A percentile compares a stretch with the other conserved stretches of the same genome.
Conservation (phyloP, 1,284 basidiomycete genomes). For the Trametes polyzona region DNA sequence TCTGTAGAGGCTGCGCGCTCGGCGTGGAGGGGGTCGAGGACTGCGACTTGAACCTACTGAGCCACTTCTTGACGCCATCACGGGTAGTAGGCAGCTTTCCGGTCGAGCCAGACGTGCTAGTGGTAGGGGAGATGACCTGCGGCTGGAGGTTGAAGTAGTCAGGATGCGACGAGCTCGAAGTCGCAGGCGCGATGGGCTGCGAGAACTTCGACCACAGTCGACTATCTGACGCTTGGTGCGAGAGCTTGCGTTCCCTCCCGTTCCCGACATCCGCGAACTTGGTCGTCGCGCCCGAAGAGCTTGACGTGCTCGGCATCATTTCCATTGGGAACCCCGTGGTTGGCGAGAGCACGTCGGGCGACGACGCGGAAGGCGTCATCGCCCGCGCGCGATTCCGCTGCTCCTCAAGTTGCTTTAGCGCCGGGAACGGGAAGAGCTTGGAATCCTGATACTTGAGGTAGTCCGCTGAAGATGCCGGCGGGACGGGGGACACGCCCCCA, state of each 20-base stretch:
- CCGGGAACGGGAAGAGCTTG: constrained; percentile 90
- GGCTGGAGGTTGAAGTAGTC: constrained; percentile 50
- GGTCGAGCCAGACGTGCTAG: constrained; percentile 43
- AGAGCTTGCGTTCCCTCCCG: constrained; percentile 61
- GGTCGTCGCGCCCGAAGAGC: constrained; percentile 56
- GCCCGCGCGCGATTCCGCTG: constrained; percentile 62
- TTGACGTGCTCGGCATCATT: constrained; percentile 44
- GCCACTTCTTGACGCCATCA: constrained; percentile 78
- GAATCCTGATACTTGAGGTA: constrained; percentile 68
- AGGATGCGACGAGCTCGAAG: constrained; percentile 50
- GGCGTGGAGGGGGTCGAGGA: constrained; percentile 44
- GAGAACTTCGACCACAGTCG: constrained; percentile 59
- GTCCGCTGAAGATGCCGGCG: constrained; percentile 65
- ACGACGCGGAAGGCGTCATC: constrained; percentile 58
- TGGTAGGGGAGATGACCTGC: constrained; percentile 40
- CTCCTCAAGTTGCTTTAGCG: constrained; percentile 77
- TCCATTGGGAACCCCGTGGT: constrained; percentile 47
- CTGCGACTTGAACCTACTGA: constrained; percentile 56
- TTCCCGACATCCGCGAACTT: constrained; percentile 55
- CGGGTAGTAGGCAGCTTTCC: constrained; percentile 70
- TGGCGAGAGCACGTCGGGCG: constrained; percentile 60
- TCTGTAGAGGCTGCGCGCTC: constrained; percentile 38
- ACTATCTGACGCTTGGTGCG: constrained; percentile 71
- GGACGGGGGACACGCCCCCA: constrained; percentile 69
- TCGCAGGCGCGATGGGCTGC: constrained; percentile 45